Percentiles rank a stretch among this genome's conserved stretches.
phyloP scores from a whole-genome alignment of 2,329 filamentous ascomycete genomes.

The Mycosphaerella arachidis region DNA sequence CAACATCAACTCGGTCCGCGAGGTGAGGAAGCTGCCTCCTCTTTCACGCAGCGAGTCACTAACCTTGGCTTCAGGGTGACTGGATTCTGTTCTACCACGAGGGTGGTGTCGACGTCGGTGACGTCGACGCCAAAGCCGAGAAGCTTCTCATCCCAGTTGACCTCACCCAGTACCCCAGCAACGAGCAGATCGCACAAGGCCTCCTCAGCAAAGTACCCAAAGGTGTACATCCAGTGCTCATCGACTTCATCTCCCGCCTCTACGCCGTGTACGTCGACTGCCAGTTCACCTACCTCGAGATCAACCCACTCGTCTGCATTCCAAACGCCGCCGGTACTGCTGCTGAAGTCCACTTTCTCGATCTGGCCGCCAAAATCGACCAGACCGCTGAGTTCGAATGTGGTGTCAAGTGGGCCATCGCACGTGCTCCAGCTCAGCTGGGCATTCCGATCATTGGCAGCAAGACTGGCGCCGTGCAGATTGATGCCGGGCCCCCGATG shows the following conservation, averaged over 20 bases:
- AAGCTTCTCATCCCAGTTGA: slow-evolving; percentile 97
- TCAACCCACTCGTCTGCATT: slow-evolving; percentile 98
- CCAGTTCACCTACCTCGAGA: slow-evolving; percentile 99
- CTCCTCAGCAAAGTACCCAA: slow-evolving; percentile 90
- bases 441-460: slow-evolving; percentile 63
- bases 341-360: slow-evolving; percentile 93
- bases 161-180: slow-evolving; percentile 88
- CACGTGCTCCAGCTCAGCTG: slow-evolving; percentile 81
- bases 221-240: slow-evolving; percentile 94
- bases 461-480: slow-evolving; percentile 71
- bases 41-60: slow-evolving; percentile 19
- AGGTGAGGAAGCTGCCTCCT: slow-evolving; percentile 63
- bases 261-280: slow-evolving; percentile 99
- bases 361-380: slow-evolving; percentile 96
- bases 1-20: slow-evolving; percentile 99
- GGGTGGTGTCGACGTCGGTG: slow-evolving; percentile 98
- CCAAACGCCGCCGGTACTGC: slow-evolving; percentile 90
- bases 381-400: slow-evolving; percentile 99
- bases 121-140: slow-evolving; percentile 98
- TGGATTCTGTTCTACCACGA: slow-evolving; percentile 99
- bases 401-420: slow-evolving; percentile 97
- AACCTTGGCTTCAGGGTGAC: slow-evolving; percentile 66
- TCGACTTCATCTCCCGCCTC: slow-evolving; percentile 97
- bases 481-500: slow-evolving; percentile 96
- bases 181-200: slow-evolving; percentile 80